phyloP scores from a whole-genome alignment of 495 filamentous ascomycete species.

The Talaromyces ruber region DNA sequence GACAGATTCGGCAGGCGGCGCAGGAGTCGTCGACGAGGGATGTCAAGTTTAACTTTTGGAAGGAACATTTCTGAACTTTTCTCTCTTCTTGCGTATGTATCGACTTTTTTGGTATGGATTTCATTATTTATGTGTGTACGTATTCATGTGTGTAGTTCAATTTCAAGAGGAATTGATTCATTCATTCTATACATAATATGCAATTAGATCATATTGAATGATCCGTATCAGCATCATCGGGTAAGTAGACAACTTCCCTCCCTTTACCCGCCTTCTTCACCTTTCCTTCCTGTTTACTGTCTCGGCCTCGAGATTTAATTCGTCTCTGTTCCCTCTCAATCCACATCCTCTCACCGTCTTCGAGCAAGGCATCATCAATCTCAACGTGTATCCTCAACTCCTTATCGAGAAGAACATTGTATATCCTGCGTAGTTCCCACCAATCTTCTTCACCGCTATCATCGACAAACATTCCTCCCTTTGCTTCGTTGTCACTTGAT shows the following conservation, averaged over 20 bases:
- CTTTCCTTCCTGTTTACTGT: slow-evolving; percentile 5
- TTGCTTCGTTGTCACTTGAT: background rate
- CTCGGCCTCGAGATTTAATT: slow-evolving; percentile 8
- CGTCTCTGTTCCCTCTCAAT: slow-evolving; percentile 3
- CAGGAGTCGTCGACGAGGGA: slow-evolving; percentile 60
- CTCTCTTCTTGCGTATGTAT: background rate
- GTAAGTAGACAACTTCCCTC: slow-evolving; percentile 18
- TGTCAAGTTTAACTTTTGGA: slow-evolving; percentile 97
- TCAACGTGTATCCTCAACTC: slow-evolving; percentile 42
- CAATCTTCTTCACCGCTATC: slow-evolving; percentile 16
- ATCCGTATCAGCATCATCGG: slow-evolving; percentile 20
- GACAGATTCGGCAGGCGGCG: slow-evolving; percentile 78
- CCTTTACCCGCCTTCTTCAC: background rate
- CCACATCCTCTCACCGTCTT: slow-evolving; percentile 15
- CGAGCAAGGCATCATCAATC: slow-evolving; percentile 22
- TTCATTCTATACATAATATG: slow-evolving; percentile 8
- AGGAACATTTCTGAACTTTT: slow-evolving; percentile 65
- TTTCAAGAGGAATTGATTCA: slow-evolving; percentile 2
- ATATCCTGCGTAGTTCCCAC: slow-evolving; percentile 35
- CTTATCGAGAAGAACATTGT: slow-evolving; percentile 43
- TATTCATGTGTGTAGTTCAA: slow-evolving; percentile 11
- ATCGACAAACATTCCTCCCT: background rate
- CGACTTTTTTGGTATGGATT: background rate
- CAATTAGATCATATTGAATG: background rate
- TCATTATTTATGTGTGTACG: slow-evolving; percentile 1